Evolutionary conservation across 371 early-diverging fungal species (phyloP).

Genomic region (Coemansia sp.): DNA sequence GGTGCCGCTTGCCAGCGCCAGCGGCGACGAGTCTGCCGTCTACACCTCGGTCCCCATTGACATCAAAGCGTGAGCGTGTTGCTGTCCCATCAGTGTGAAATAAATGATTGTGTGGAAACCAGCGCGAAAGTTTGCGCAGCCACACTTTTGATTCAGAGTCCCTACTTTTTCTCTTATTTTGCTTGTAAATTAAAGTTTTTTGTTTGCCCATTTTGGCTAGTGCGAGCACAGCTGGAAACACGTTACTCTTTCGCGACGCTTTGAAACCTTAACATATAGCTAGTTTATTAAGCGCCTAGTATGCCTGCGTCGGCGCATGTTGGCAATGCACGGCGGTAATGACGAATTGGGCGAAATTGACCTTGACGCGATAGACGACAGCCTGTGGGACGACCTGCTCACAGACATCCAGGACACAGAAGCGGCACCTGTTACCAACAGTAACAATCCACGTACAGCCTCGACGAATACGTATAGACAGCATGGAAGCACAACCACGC

Average conservation of each 20-base stretch:
- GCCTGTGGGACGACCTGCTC: conserved; percentile 18
- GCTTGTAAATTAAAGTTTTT: not conserved
- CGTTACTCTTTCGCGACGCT: too few species aligned
- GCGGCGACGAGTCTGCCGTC: conserved; percentile 5
- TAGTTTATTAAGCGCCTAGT: not conserved
- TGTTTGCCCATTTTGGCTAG: not conserved
- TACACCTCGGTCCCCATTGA: conserved; percentile 27
- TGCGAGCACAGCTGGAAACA: not conserved
- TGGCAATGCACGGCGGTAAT: conserved; percentile 7
- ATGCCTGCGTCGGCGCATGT: conserved; percentile 6
- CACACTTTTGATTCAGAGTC: not conserved
- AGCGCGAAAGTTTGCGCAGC: conserved; percentile 1
- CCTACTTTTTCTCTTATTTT: conserved; percentile 2
- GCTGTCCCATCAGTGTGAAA: not conserved
- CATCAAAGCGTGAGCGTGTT: conserved; percentile 4
- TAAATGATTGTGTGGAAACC: not conserved
- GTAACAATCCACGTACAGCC: not conserved
- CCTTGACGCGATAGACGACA: conserved; percentile 27
- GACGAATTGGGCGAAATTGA: conserved; percentile 29
- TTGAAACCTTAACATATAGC: too few species aligned
- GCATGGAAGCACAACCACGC: not conserved
- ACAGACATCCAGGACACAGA: conserved; percentile 9
- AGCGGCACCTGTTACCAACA: not conserved
- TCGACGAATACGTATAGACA: not conserved
- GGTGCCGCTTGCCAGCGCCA: conserved; percentile 8